Base-by-base conservation (phyloP, 2,329 filamentous ascomycete species). In the Verticillium zaregamsianum region DNA sequence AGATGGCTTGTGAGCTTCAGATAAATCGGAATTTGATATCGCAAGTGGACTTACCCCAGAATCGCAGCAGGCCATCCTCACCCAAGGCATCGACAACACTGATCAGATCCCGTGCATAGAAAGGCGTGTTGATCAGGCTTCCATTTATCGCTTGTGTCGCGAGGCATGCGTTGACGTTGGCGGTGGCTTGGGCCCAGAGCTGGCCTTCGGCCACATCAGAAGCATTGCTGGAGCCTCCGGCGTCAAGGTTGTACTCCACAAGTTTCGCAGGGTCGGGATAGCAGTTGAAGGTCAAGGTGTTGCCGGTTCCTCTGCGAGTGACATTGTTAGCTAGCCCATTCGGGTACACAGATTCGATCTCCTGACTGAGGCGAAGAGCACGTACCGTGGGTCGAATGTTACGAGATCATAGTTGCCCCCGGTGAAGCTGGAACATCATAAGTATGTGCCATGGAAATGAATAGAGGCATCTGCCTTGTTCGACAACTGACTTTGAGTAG, bases 41-140 rank as follows among this genome's bases (percentile, higher is more conserved):
- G 37, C 12, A 3, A 20, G 2, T 23, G 15, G 32, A 61, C 70
- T 62, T 63, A 71, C 77, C 77, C 73, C 72, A 78, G 63, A 74
- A 81, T 33, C 73, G 62, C 11, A 80, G 65, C 45, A 78, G 55
- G 0, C 75, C 75, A 61, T 79, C 77, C 55, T 78, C 77, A 2
- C 66, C 70, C 2, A 80, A 64, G 9, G 71, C 72, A 61, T 79
- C 76, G 1, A 75, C 74, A 17, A 77, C 75, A 7, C 67, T 62
- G 61, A 81, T 75, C 64, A 82, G 70, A 61, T 83, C 81, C 35
- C 79, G 68, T 0, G 74, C 80, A 0, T 73, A 72, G 63, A 78
- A 82, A 0, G 77, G 74, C 0, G 78, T 81, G 11, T 80, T 77
- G 5, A 82, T 66, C 7, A 77, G 65, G 5, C 60, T 59, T 1